Evolutionary conservation across 208 protist genomes (phyloP).

Genomic region (Trypanosoma lewisi): DNA sequence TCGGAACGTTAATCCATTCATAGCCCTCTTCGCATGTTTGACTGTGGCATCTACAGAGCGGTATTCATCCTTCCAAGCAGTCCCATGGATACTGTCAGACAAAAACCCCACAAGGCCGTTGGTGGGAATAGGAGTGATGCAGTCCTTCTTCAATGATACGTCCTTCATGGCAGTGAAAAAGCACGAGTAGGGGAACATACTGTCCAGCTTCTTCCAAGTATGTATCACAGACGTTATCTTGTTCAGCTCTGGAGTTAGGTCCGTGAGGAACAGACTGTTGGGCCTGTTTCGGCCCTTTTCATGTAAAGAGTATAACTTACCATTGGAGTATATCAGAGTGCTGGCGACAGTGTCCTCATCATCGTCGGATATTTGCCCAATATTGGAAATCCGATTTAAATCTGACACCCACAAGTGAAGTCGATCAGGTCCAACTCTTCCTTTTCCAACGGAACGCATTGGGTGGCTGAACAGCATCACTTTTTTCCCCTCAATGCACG

Average conservation of each 20-base stretch:
- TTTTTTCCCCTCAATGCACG: slow-evolving; percentile 1
- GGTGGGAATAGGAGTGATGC: neutral
- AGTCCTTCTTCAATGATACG: no score
- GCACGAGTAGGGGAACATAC: neutral
- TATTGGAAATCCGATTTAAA: neutral
- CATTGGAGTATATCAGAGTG: neutral
- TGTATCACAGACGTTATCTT: neutral
- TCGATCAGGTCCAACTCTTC: neutral
- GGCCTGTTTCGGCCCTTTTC: neutral
- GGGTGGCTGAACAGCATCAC: slow-evolving; percentile 16
- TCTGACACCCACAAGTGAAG: slow-evolving; percentile 19
- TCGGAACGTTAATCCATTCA: neutral
- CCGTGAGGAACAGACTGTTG: neutral
- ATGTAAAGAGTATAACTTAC: neutral
- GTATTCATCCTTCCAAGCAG: neutral
- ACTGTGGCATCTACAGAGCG: neutral
- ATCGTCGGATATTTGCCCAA: neutral
- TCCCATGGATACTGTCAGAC: neutral
- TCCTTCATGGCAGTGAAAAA: no score
- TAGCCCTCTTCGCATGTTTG: neutral
- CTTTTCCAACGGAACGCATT: neutral
- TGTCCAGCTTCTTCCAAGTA: neutral
- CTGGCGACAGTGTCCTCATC: neutral
- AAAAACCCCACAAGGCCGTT: neutral
- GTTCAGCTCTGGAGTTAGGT: neutral